Percentiles rank a stretch among this genome's conserved stretches.
Conservation (phyloP, 1,284 basidiomycete species). For the Cryptococcus sp. region DNA sequence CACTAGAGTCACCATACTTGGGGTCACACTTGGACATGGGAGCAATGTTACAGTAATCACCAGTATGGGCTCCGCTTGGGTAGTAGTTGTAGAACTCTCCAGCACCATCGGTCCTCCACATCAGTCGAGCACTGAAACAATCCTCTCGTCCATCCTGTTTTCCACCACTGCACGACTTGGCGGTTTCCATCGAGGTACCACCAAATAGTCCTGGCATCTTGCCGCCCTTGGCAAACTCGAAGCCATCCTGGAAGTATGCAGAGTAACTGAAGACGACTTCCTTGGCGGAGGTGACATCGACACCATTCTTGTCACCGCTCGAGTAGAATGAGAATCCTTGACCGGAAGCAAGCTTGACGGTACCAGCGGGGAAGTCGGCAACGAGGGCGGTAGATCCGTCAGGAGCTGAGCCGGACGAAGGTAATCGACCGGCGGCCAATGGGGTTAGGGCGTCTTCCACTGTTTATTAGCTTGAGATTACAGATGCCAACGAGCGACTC, state of each 20-base stretch:
- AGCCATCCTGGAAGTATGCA: constrained; percentile 42
- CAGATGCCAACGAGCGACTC: background rate
- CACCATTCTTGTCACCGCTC: constrained; percentile 20
- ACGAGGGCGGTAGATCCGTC: constrained; percentile 36
- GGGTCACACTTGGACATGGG: constrained; percentile 32
- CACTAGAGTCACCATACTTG: constrained; percentile 43
- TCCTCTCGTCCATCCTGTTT: constrained; percentile 33
- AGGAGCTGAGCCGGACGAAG: constrained; percentile 24
- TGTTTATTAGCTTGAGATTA: constrained; percentile 1
- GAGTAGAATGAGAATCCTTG: constrained; percentile 40
- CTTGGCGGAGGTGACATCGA: constrained; percentile 28
- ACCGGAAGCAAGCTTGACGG: constrained; percentile 25
- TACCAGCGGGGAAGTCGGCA: constrained; percentile 35
- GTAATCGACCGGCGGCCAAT: constrained; percentile 32
- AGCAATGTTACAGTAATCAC: constrained; percentile 25
- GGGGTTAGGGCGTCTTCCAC: constrained; percentile 34
- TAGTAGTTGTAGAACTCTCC: constrained; percentile 46
- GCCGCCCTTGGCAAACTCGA: constrained; percentile 48
- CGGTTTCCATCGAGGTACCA: constrained; percentile 23
- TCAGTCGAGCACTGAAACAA: constrained; percentile 48
- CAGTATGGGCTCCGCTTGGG: constrained; percentile 13
- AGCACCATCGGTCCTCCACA: constrained; percentile 43
- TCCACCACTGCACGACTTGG: constrained; percentile 48
- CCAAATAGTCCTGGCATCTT: constrained; percentile 50
- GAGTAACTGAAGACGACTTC: constrained; percentile 45